phyloP scores from a whole-genome alignment of 2,329 filamentous ascomycete genomes.

The Fragosphaeria purpurea region DNA sequence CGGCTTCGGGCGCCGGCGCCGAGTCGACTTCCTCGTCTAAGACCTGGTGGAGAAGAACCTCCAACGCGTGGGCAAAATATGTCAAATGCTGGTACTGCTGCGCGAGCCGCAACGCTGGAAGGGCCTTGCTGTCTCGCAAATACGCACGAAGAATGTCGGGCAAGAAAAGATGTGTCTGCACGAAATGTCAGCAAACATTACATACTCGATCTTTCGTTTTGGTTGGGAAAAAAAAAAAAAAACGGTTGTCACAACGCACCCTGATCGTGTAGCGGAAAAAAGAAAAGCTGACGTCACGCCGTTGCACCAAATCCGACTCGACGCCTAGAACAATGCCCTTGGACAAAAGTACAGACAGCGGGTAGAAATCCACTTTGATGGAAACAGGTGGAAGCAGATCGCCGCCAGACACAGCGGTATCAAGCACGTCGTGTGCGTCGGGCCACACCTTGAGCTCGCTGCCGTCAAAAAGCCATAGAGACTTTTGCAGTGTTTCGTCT shows the following conservation, averaged over 20 bases:
- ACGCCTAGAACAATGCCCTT: constrained; percentile 87
- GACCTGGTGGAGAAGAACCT: constrained; percentile 85
- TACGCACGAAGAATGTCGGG: constrained; percentile 78
- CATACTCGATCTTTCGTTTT: not conserved
- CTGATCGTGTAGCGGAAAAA: constrained; percentile 81
- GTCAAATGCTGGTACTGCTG: constrained; percentile 77
- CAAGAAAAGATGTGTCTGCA: constrained; percentile 80
- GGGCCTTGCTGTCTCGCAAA: constrained; percentile 63
- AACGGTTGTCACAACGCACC: constrained; percentile 39
- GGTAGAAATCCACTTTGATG: constrained; percentile 89
- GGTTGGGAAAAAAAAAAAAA: not conserved
- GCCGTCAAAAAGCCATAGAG: constrained; percentile 91
- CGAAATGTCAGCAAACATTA: not conserved
- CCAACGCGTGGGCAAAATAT: constrained; percentile 88
- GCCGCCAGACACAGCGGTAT: constrained; percentile 51
- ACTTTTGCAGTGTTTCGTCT: constrained; percentile 59
- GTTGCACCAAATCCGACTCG: constrained; percentile 86
- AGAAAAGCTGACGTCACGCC: constrained; percentile 83
- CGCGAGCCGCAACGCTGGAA: constrained; percentile 70
- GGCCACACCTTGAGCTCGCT: constrained; percentile 79
- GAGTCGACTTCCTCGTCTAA: constrained; percentile 82
- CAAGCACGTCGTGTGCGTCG: constrained; percentile 74
- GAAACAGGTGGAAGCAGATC: constrained; percentile 67
- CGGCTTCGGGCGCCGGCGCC: constrained; percentile 49
- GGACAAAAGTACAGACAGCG: constrained; percentile 73